phyloP scores from a whole-genome alignment of 352 stramenopile genomes.

The Halophytophthora batemanensis region DNA sequence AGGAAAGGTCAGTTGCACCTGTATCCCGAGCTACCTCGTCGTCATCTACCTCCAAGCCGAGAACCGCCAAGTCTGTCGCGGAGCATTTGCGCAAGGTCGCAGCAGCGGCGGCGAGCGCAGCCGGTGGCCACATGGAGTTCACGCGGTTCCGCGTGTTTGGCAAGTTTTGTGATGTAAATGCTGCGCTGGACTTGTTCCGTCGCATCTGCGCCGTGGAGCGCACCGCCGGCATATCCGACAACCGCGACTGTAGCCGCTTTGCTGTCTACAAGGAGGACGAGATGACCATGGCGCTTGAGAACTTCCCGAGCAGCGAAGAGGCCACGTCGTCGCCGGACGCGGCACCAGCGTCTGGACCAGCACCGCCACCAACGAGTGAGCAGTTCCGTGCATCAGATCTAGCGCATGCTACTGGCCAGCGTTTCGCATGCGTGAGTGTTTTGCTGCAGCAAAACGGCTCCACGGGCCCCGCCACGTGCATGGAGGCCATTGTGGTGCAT shows the following conservation, averaged over 20 bases:
- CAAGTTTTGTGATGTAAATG: slow-evolving; percentile 64
- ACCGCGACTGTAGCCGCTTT: slow-evolving; percentile 51
- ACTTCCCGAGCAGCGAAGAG: slow-evolving; percentile 33
- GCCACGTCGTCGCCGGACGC: too few species aligned
- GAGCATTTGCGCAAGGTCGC: slow-evolving; percentile 22
- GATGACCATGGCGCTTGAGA: slow-evolving; percentile 76
- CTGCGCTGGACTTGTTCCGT: slow-evolving; percentile 64
- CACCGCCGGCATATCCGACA: slow-evolving; percentile 9
- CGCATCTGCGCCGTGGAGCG: slow-evolving; percentile 61
- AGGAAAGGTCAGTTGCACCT: slow-evolving; percentile 22
- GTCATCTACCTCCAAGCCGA: slow-evolving; percentile 9
- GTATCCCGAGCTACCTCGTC: slow-evolving; percentile 11
- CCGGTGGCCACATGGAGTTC: slow-evolving; percentile 14
- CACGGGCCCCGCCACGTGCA: slow-evolving; percentile 11
- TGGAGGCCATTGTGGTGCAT: slow-evolving; percentile 60
- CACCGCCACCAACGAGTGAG: background rate
- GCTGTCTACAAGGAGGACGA: slow-evolving; percentile 82
- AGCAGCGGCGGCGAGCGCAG: slow-evolving; percentile 3
- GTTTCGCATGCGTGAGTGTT: slow-evolving; percentile 69
- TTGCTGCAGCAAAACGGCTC: slow-evolving; percentile 20
- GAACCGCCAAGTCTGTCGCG: slow-evolving; percentile 13
- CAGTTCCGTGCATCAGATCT: slow-evolving; percentile 55
- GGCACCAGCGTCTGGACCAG: too few species aligned
- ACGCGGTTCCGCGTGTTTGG: slow-evolving; percentile 69
- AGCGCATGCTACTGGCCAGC: slow-evolving; percentile 55